Conservation (phyloP, 2,329 filamentous ascomycete genomes). For the Venturia oleaginea region DNA sequence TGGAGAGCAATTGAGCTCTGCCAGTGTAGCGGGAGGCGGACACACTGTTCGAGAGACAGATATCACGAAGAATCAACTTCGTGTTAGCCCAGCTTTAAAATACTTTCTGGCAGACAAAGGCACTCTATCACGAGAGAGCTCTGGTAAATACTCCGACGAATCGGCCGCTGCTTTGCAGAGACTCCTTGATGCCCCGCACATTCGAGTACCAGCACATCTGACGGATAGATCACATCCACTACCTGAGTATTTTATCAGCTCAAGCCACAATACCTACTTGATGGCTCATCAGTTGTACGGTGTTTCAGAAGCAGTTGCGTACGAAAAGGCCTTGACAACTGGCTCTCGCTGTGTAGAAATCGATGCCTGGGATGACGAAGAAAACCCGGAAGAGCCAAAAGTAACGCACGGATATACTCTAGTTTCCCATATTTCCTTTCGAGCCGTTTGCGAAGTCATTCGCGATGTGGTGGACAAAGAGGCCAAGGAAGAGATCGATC, state of each 20-base stretch:
- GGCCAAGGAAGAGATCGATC: conserved; percentile 52
- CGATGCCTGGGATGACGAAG: conserved; percentile 79
- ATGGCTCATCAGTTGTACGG: conserved; percentile 78
- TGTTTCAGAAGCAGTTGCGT: conserved; percentile 66
- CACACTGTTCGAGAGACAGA: conserved; percentile 41
- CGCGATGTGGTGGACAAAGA: conserved; percentile 57
- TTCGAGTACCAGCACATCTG: conserved; percentile 45
- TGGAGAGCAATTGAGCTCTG: conserved; percentile 43
- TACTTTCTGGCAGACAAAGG: conserved; percentile 46
- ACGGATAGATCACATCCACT: conserved; percentile 58
- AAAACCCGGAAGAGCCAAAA: conserved; percentile 54
- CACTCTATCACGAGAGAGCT: conserved; percentile 42
- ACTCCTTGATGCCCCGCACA: conserved; percentile 49
- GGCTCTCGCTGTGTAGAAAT: conserved; percentile 75
- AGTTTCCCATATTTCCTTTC: conserved; percentile 77
- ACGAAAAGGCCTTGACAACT: conserved; percentile 51
- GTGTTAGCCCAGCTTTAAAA: conserved; percentile 50
- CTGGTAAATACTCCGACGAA: conserved; percentile 36
- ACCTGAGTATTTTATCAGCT: conserved; percentile 88
- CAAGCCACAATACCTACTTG: conserved; percentile 90
- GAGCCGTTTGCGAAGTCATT: conserved; percentile 75
- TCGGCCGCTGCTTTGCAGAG: conserved; percentile 38
- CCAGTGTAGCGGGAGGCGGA: conserved; percentile 49
- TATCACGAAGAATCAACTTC: conserved; percentile 44
- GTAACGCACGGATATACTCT: conserved; percentile 66